Percentiles rank a stretch among this genome's conserved stretches.
Evolutionary conservation across 345 rosid species (phyloP).

Genomic region (Acer yangbiense): DNA sequence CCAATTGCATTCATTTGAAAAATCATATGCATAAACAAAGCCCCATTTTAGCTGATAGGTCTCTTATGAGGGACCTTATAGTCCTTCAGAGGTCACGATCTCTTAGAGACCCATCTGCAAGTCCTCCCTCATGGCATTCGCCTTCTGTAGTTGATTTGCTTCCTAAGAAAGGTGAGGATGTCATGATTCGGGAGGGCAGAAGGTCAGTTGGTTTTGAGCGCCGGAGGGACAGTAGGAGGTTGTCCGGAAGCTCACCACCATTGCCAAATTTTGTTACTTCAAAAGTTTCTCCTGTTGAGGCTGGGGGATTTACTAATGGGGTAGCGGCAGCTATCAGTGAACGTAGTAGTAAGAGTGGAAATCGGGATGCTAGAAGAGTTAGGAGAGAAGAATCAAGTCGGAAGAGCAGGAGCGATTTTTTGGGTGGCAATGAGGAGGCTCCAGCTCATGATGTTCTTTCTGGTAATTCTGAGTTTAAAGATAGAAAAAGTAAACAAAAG

Average conservation of each 20-base stretch:
- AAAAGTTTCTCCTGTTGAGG: conserved; percentile 63
- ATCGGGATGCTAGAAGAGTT: conserved; percentile 57
- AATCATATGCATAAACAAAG: conserved; percentile 99
- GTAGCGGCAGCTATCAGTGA: conserved; percentile 40
- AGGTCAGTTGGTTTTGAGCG: conserved; percentile 58
- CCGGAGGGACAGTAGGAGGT: conserved; percentile 57
- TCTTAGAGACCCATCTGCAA: conserved; percentile 90
- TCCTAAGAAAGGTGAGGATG: conserved; percentile 54
- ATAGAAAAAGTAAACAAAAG: conserved; percentile 47
- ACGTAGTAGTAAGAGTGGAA: conserved; percentile 54
- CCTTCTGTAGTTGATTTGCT: conserved; percentile 72
- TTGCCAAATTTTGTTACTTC: conserved; percentile 52
- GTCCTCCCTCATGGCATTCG: conserved; percentile 84
- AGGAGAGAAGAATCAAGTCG: conserved; percentile 66
- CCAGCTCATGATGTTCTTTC: conserved; percentile 47
- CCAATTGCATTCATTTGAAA: conserved; percentile 97
- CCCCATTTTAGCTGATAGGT: conserved; percentile 71
- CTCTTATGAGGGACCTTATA: conserved; percentile 89
- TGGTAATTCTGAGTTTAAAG: conserved; percentile 47
- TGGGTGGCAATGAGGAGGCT: conserved; percentile 41
- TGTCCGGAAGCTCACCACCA: conserved; percentile 62
- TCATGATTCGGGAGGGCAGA: conserved; percentile 49
- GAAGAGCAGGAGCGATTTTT: conserved; percentile 49
- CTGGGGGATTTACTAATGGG: conserved; percentile 28
- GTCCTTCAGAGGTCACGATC: conserved; percentile 91